Evolutionary conservation across 208 protist genomes (phyloP).

Genomic region (Acanthamoeba royreba): DNA sequence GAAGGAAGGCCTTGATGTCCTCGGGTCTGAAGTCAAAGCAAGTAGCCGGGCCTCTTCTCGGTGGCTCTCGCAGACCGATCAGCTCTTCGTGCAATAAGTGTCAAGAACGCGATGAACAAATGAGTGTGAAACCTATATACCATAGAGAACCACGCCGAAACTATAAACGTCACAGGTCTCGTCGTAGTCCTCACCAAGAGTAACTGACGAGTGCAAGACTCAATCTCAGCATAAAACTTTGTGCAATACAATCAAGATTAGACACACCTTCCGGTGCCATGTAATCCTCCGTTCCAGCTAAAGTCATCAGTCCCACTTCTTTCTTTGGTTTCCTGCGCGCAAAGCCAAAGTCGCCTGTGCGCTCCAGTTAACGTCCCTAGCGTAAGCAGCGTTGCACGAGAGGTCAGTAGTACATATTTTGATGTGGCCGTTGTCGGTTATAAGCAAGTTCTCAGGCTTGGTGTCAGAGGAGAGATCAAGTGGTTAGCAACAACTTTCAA

Average conservation of each 20-base stretch:
- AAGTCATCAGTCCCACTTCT: background rate
- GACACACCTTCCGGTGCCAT: background rate
- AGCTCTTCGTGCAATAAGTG: background rate
- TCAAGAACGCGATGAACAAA: background rate
- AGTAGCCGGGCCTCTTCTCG: background rate
- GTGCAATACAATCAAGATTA: no score
- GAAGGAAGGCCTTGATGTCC: background rate
- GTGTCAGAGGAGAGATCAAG: background rate
- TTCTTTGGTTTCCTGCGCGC: background rate
- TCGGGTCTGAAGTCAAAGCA: background rate
- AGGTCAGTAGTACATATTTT: background rate
- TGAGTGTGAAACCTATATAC: background rate
- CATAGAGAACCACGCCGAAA: background rate
- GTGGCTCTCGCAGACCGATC: background rate
- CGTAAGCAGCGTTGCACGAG: background rate
- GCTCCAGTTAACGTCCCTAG: background rate
- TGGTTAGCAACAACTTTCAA: background rate
- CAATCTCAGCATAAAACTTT: no score
- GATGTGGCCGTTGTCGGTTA: background rate
- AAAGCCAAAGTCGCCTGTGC: conserved; percentile 7
- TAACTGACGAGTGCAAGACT: no score
- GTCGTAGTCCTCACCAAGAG: conserved; percentile 13
- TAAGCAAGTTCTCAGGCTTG: background rate
- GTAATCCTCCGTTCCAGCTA: conserved; percentile 3
- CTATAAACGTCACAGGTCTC: background rate